Percentiles rank a stretch among this genome's conserved stretches.
Evolutionary conservation across 2,329 filamentous ascomycete genomes (phyloP).

Genomic region (Scorias spongiosa): DNA sequence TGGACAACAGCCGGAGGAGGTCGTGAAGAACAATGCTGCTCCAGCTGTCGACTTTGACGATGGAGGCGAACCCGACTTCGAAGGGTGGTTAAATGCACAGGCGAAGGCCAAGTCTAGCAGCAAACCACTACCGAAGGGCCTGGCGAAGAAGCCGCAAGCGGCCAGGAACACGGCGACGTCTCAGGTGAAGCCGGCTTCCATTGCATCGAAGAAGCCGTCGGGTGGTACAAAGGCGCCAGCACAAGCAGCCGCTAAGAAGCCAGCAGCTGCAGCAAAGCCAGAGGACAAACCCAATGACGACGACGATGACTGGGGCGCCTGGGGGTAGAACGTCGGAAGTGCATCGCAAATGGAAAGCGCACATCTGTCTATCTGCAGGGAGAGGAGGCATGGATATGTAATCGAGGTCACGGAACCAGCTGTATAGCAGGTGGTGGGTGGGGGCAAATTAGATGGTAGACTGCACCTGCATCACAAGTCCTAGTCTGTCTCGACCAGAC

Average conservation of each 20-base stretch:
- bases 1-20: slow-evolving; percentile 12
- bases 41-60: slow-evolving; percentile 51
- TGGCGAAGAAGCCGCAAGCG: slow-evolving; percentile 44
- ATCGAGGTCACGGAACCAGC: too few species aligned
- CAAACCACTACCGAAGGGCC: slow-evolving; percentile 69
- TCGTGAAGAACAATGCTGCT: slow-evolving; percentile 3
- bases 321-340: slow-evolving; percentile 10
- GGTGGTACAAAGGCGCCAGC: slow-evolving; percentile 6
- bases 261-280: slow-evolving; percentile 8
- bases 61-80: slow-evolving; percentile 83
- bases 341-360: not conserved
- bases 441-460: too few species aligned
- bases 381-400: too few species aligned
- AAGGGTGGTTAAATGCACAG: slow-evolving; percentile 84
- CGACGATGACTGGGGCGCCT: slow-evolving; percentile 26
- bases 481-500: too few species aligned
- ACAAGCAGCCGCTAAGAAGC: slow-evolving; percentile 16
- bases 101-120: slow-evolving; percentile 52
- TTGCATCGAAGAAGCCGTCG: slow-evolving; percentile 5
- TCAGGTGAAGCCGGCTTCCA: slow-evolving; percentile 6
- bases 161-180: slow-evolving; percentile 16
- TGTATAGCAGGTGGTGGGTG: too few species aligned
- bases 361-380: too few species aligned
- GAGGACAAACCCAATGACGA: slow-evolving; percentile 18
- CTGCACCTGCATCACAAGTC: too few species aligned